Percentiles rank a stretch among this genome's conserved stretches.
Evolutionary conservation across 2,329 filamentous ascomycete species (phyloP).

Genomic region (Colletotrichum sp.): DNA sequence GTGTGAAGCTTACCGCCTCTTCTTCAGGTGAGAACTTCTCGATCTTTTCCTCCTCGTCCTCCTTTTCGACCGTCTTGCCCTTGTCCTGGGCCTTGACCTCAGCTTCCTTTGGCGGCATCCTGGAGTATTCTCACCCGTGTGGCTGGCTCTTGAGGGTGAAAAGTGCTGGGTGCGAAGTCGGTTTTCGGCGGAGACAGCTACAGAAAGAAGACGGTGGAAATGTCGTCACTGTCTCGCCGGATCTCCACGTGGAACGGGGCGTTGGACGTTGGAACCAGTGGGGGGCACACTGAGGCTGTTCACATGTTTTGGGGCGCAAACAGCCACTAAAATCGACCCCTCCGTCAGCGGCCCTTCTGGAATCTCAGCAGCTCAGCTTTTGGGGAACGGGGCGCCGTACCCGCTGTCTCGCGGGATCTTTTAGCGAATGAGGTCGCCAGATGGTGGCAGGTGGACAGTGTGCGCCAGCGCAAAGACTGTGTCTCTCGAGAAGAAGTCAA

Average conservation of each 20-base stretch:
- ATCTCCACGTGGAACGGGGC: slow-evolving; percentile 1
- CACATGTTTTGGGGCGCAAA: slow-evolving; percentile 1
- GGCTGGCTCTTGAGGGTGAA: not conserved
- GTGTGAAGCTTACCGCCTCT: slow-evolving; percentile 53
- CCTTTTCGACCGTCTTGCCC: slow-evolving; percentile 3
- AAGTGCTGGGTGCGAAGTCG: no score
- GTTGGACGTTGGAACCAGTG: not conserved
- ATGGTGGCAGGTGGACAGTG: not conserved
- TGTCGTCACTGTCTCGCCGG: slow-evolving; percentile 15
- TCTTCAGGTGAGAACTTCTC: slow-evolving; percentile 58
- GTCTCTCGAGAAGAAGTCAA: fast-evolving
- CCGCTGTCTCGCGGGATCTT: not conserved
- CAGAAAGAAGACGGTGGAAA: not conserved
- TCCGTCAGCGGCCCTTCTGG: not conserved
- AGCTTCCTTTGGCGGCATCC: slow-evolving; percentile 4
- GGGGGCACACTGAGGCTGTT: slow-evolving; percentile 7
- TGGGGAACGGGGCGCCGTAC: not conserved
- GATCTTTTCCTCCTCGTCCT: slow-evolving; percentile 31
- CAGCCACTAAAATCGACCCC: not conserved
- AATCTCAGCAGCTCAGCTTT: not conserved
- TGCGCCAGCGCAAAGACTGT: not conserved
- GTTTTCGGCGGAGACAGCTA: not conserved
- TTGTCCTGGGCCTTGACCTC: slow-evolving; percentile 3
- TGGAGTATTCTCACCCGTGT: not conserved
- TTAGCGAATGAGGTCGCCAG: not conserved